Conservation (phyloP, 768 basidiomycete species). For the Leccinellum luteum region DNA sequence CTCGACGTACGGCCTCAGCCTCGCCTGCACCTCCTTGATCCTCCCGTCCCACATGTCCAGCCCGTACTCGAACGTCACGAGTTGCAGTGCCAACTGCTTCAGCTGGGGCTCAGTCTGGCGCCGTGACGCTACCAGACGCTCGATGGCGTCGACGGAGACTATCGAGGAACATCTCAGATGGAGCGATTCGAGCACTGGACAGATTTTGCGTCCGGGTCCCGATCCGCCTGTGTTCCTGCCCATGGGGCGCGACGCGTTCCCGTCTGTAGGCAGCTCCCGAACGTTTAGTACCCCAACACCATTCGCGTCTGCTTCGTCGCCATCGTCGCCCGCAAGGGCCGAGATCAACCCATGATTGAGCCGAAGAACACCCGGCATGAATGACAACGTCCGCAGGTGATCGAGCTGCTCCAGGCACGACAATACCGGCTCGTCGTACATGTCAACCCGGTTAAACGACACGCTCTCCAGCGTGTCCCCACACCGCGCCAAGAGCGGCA, state of each 20-base stretch:
- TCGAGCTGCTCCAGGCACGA: constrained; percentile 21
- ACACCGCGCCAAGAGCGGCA: constrained; percentile 26
- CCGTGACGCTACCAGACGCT: constrained; percentile 26
- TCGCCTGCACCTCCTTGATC: constrained; percentile 17
- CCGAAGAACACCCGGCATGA: constrained; percentile 28
- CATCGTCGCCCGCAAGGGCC: constrained; percentile 16
- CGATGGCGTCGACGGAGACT: constrained; percentile 23
- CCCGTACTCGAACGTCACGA: constrained; percentile 31
- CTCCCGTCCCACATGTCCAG: constrained; percentile 27
- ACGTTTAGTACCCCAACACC: background rate
- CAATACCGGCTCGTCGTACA: constrained; percentile 18
- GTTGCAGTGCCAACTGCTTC: constrained; percentile 22
- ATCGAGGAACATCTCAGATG: constrained; percentile 25
- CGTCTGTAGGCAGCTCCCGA: background rate
- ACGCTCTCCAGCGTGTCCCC: constrained; percentile 29
- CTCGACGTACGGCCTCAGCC: constrained; percentile 19
- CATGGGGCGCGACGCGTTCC: background rate
- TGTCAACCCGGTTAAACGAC: constrained; percentile 22
- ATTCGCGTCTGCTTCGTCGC: background rate
- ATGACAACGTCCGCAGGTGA: constrained; percentile 16
- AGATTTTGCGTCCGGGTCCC: constrained; percentile 1
- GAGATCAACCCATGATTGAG: constrained; percentile 30
- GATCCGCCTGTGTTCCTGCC: background rate
- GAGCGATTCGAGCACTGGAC: constrained; percentile 25
- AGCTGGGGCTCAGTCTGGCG: constrained; percentile 9